Conservation (phyloP, 2,329 filamentous ascomycete species). For the Simplicillium aogashimaense region DNA sequence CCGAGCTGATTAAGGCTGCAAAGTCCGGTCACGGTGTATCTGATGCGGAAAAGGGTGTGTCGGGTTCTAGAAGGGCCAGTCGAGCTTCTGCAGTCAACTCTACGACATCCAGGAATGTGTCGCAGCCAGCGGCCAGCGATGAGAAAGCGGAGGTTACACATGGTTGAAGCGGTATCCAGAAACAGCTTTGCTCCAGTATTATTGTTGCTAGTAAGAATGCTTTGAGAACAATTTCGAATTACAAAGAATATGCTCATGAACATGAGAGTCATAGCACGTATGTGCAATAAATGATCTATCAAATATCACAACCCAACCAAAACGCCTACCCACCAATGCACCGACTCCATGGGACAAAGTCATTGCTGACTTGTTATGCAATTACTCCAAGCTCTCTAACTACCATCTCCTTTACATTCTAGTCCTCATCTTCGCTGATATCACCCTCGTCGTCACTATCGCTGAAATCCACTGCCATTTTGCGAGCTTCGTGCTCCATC, state of each 20-base stretch:
- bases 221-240: too few relatives aligned
- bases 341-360: too few relatives aligned
- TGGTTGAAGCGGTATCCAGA: not conserved
- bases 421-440: conserved; percentile 17
- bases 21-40: conserved; percentile 4
- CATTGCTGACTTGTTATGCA: too few relatives aligned
- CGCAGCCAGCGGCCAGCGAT: not conserved
- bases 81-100: not conserved
- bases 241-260: too few relatives aligned
- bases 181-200: too few relatives aligned
- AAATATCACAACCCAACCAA: too few relatives aligned
- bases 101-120: not conserved
- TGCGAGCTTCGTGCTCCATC: conserved; percentile 67
- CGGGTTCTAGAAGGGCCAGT: conserved; percentile 4
- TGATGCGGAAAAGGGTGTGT: conserved; percentile 12
- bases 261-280: too few relatives aligned
- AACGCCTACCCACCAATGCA: too few relatives aligned
- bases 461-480: conserved; percentile 31
- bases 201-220: too few relatives aligned
- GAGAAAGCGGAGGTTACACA: not conserved
- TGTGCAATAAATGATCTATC: too few relatives aligned
- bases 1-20: conserved; percentile 24
- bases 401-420: conserved; percentile 4
- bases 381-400: too few relatives aligned
- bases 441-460: conserved; percentile 39